These are phyloP conservation scores for Omphalotus guepiniiformis DNA, from an alignment of 768 basidiomycete species.

Conservation along the genomic window DNA sequence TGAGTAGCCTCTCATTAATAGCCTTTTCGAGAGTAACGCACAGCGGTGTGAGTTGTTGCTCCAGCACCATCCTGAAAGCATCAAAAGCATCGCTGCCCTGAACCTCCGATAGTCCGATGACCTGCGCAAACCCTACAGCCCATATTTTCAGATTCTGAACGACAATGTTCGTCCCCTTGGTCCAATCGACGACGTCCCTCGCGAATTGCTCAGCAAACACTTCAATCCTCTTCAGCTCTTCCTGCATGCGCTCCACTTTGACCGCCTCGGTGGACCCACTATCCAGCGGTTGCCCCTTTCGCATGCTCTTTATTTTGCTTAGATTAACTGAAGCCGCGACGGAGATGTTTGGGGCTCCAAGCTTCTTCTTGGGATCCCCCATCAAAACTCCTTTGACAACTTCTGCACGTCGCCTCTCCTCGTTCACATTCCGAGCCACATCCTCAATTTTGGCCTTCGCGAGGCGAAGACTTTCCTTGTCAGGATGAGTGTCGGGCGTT, in stretches of 20 bases:
- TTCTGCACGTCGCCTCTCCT: slow-evolving; percentile 70
- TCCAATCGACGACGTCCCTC: slow-evolving; percentile 62
- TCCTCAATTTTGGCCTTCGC: slow-evolving; percentile 64
- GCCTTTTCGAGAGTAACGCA: slow-evolving; percentile 48
- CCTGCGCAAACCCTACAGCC: slow-evolving; percentile 62
- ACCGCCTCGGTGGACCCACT: slow-evolving; percentile 24
- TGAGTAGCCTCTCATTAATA: slow-evolving; percentile 51
- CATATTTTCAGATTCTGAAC: slow-evolving; percentile 52
- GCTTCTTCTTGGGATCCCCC: slow-evolving; percentile 30
- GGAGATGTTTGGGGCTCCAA: slow-evolving; percentile 36
- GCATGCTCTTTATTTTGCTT: slow-evolving; percentile 55
- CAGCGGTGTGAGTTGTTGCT: slow-evolving; percentile 48
- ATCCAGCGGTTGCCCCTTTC: slow-evolving; percentile 2
- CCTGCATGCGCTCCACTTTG: slow-evolving; percentile 51
- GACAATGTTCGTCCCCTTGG: slow-evolving; percentile 43
- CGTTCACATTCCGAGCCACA: slow-evolving; percentile 74
- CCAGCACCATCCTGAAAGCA: slow-evolving; percentile 60
- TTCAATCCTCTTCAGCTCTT: slow-evolving; percentile 53
- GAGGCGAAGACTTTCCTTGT: slow-evolving; percentile 51
- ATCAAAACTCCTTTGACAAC: slow-evolving; percentile 73
- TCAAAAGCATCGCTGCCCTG: slow-evolving; percentile 60
- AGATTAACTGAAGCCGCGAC: slow-evolving; percentile 56
- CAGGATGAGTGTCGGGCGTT: slow-evolving; percentile 64
- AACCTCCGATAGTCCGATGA: slow-evolving; percentile 55
- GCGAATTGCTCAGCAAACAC: slow-evolving; percentile 59